A percentile compares a stretch with the other conserved stretches of the same genome.
phyloP scores from a whole-genome alignment of 2,329 filamentous ascomycete genomes.

The Colletotrichum theobromicola region DNA sequence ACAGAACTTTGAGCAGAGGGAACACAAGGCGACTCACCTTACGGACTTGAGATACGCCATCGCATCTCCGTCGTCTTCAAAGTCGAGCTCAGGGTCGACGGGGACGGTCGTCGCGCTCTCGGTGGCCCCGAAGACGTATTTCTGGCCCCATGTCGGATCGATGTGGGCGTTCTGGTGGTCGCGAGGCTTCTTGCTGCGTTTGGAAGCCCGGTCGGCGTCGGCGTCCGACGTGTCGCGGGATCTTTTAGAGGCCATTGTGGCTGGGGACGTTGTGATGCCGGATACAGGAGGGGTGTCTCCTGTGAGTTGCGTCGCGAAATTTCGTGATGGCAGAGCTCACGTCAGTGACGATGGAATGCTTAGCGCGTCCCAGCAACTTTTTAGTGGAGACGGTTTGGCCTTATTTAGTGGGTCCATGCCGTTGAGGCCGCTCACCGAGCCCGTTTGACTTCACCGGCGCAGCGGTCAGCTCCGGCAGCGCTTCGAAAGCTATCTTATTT shows the following conservation, averaged over 20 bases:
- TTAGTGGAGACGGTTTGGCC: background rate
- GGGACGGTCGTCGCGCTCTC: constrained; percentile 51
- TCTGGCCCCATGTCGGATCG: constrained; percentile 73
- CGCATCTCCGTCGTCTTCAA: constrained; percentile 71
- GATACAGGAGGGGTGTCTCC: no score
- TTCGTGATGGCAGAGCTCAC: background rate
- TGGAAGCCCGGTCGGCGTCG: constrained; percentile 27
- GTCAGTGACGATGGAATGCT: background rate
- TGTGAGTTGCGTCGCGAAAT: background rate
- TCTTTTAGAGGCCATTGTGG: constrained; percentile 40
- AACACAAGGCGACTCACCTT: constrained; percentile 53
- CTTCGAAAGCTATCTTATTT: background rate
- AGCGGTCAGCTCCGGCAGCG: background rate
- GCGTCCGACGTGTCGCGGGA: constrained; percentile 34
- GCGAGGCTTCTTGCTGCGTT: constrained; percentile 31
- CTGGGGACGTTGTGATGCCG: background rate
- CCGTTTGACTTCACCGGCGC: background rate
- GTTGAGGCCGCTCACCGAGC: background rate
- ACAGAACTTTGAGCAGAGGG: background rate
- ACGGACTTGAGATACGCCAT: constrained; percentile 75
- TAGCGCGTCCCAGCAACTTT: background rate
- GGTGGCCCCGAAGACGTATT: constrained; percentile 72
- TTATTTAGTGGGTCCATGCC: background rate
- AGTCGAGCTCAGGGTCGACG: constrained; percentile 65
- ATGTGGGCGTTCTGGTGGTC: constrained; percentile 52